Conservation (phyloP, 23 red algal species). For the Agarophyton chilense region DNA sequence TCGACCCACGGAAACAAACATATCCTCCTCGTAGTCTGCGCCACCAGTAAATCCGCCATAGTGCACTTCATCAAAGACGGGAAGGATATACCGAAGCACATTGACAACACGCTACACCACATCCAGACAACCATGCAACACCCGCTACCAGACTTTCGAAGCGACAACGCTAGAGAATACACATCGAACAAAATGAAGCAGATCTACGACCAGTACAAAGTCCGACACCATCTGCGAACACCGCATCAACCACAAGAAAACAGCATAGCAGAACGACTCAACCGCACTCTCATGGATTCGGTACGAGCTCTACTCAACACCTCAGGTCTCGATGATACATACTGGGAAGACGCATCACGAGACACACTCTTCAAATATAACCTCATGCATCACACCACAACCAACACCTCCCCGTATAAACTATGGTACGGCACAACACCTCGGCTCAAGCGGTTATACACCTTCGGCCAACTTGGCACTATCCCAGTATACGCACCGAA, state of each 20-base stretch:
- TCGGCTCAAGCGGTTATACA: background rate
- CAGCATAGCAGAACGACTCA: slow-evolving; percentile 1
- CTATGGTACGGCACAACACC: background rate
- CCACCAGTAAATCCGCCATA: background rate
- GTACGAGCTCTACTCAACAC: background rate
- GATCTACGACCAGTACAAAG: background rate
- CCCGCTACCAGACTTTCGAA: background rate
- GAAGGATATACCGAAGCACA: background rate
- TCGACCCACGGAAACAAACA: background rate
- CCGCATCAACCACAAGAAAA: slow-evolving; percentile 30
- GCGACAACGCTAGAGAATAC: slow-evolving; percentile 23
- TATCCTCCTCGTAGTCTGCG: background rate
- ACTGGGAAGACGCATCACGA: slow-evolving; percentile 1
- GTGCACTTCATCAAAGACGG: background rate
- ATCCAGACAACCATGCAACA: background rate
- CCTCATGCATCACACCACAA: background rate
- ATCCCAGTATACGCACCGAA: background rate
- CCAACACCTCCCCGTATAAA: background rate
- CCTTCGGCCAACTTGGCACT: background rate
- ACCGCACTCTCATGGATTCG: background rate
- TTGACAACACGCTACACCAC: background rate
- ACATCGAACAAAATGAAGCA: background rate
- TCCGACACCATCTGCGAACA: background rate
- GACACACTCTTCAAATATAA: background rate
- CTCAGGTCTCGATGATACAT: background rate